Conservation (phyloP, 2,329 filamentous ascomycete genomes). For the Ascocoryne sarcoides region DNA sequence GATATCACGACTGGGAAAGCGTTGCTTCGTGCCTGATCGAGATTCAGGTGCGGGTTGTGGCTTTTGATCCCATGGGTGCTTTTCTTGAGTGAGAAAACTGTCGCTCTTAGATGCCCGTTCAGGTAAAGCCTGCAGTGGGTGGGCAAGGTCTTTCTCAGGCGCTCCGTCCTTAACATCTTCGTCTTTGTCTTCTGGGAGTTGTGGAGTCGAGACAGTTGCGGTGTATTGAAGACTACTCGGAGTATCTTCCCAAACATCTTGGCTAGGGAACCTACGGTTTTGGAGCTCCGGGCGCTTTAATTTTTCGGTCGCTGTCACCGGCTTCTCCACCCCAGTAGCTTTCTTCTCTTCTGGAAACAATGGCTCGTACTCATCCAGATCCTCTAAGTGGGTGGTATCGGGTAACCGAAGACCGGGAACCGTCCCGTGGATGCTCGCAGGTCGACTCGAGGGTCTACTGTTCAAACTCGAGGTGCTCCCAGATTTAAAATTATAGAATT, state of each 20-base stretch:
- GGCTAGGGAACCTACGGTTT: conserved; percentile 75
- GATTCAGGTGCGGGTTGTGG: conserved; percentile 42
- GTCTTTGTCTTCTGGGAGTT: conserved; percentile 43
- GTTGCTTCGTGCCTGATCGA: conserved; percentile 51
- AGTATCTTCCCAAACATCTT: conserved; percentile 95
- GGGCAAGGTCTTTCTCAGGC: conserved; percentile 30
- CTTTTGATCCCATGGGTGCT: conserved; percentile 41
- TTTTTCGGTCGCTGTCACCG: conserved; percentile 42
- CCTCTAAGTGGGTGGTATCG: conserved; percentile 64
- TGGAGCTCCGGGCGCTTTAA: conserved; percentile 46
- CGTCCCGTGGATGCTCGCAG: conserved; percentile 52
- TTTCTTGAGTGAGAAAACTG: conserved; percentile 38
- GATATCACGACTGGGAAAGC: conserved; percentile 86
- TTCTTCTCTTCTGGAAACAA: conserved; percentile 76
- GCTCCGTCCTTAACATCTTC: conserved; percentile 10
- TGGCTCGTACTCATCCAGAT: conserved; percentile 91
- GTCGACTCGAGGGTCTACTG: conserved; percentile 51
- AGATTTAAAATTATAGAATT: conserved; percentile 38
- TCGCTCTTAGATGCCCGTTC: conserved; percentile 43
- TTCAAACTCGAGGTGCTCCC: conserved; percentile 39
- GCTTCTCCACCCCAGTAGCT: conserved; percentile 35
- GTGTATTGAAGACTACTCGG: conserved; percentile 74
- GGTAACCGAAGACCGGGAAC: conserved; percentile 37
- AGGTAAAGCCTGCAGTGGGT: conserved; percentile 52
- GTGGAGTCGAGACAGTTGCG: conserved; percentile 78